A percentile compares a stretch with the other conserved stretches of the same genome.
phyloP scores from a whole-genome alignment of 768 basidiomycete species.

The Lactifluus pinguis region DNA sequence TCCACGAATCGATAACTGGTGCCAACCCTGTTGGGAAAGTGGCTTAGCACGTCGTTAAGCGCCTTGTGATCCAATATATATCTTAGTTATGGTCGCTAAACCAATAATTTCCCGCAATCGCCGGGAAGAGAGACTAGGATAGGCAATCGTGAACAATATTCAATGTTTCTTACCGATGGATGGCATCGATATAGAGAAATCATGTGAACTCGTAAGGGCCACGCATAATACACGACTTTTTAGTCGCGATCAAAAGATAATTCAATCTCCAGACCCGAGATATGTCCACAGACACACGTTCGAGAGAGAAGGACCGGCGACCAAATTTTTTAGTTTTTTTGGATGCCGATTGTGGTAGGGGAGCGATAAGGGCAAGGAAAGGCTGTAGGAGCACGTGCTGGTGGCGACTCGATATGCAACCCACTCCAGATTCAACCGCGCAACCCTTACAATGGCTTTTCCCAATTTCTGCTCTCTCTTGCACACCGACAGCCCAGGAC shows the following conservation, averaged over 20 bases:
- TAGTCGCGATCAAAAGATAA: slow-evolving; percentile 6
- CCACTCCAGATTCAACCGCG: not conserved
- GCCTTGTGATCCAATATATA: not conserved
- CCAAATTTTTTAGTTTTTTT: not conserved
- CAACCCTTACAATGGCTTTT: slow-evolving; percentile 15
- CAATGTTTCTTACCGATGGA: not conserved
- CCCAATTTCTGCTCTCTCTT: slow-evolving; percentile 7
- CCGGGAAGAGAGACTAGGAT: slow-evolving; percentile 9
- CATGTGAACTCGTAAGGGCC: slow-evolving; percentile 10
- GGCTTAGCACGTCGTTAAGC: slow-evolving; percentile 14
- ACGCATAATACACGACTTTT: slow-evolving; percentile 10
- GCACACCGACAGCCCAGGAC: slow-evolving; percentile 18
- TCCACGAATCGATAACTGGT: slow-evolving; percentile 29
- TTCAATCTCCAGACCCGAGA: not conserved
- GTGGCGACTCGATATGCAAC: not conserved
- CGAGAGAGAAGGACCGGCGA: not conserved
- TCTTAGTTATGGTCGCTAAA: not conserved
- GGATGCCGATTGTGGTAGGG: not conserved
- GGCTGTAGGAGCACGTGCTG: too few species aligned
- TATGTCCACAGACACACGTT: too few species aligned
- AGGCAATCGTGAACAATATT: slow-evolving; percentile 7
- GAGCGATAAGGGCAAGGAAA: not conserved
- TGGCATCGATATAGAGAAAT: slow-evolving; percentile 15
- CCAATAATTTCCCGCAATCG: slow-evolving; percentile 9
- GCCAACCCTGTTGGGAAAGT: slow-evolving; percentile 25